These are phyloP conservation scores for Leccinum pachyderme DNA, from an alignment of 1,284 basidiomycete genomes.

Conservation along the genomic window DNA sequence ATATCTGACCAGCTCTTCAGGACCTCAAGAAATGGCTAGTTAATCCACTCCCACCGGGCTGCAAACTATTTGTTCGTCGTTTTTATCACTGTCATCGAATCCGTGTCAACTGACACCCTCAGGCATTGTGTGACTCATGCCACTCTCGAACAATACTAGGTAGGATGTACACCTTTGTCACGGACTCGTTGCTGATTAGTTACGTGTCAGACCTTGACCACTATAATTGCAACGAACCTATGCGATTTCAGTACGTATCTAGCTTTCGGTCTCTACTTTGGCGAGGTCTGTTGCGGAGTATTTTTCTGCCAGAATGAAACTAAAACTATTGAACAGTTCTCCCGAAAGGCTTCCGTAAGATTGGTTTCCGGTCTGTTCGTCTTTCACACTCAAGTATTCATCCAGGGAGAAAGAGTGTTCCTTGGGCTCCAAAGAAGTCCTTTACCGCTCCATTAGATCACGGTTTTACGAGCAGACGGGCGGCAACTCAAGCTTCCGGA, in stretches of 20 bases:
- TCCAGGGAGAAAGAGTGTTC: slow-evolving; percentile 4
- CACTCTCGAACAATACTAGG: slow-evolving; percentile 31
- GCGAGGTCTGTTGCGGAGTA: slow-evolving; percentile 15
- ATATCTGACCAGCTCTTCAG: slow-evolving; percentile 20
- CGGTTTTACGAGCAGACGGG: slow-evolving; percentile 12
- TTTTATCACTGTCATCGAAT: background rate
- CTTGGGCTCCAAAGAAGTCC: background rate
- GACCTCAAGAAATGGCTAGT: slow-evolving; percentile 40
- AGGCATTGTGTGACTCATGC: slow-evolving; percentile 32
- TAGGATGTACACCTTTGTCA: background rate
- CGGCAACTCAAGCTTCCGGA: slow-evolving; percentile 8
- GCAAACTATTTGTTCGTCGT: slow-evolving; percentile 38
- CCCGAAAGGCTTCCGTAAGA: slow-evolving; percentile 11
- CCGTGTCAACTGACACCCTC: background rate
- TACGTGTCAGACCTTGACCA: slow-evolving; percentile 25
- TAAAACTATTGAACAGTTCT: slow-evolving; percentile 8
- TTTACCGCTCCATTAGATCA: background rate
- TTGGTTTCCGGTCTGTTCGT: background rate
- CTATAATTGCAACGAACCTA: slow-evolving; percentile 22
- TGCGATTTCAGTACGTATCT: background rate
- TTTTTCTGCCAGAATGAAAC: background rate
- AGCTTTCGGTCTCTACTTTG: background rate
- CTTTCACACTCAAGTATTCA: background rate
- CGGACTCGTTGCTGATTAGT: background rate
- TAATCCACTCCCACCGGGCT: slow-evolving; percentile 39